Base-by-base conservation (phyloP, 169 alveolate genomes). In the Plasmodium berghei region DNA sequence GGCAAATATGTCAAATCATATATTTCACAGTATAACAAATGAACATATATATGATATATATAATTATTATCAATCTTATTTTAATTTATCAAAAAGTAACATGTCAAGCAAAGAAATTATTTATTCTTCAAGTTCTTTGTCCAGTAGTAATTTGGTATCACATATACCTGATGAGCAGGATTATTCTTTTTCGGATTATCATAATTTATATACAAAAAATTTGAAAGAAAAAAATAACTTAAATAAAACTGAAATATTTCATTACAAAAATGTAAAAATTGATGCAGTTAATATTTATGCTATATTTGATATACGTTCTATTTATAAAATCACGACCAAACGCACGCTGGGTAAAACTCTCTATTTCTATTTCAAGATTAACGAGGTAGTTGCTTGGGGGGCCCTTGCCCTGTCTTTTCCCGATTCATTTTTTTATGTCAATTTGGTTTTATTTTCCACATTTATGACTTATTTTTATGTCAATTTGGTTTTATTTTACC, bases 111-210 rank as follows among this genome's bases (percentile, higher is more conserved):
- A 70, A n/a, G 46, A 67, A 18, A 34, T 42, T 16, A 10, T 72
- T 1, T 83, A 52, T 45, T 59, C 49, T 67, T 16, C 45, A 26
- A 83, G 85, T 42, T 62, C 74, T 20, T 14, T 18, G 1, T 66
- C 88, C 9, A 46, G 45, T 56, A 34, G 48, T 26, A 70, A 58
- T 48, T 58, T 64, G 34, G 42, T 49, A 16, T 80, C 89, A 5
- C 62, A 42, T 54, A 18, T 40, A 2, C 48, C 94, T 52, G 93
- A 83, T 93, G 92, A 92, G 64, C 77, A 20, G 20, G 93, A 83
- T 70, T 88, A 88, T 70, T 93, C 86, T 24, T 89, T 90, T 61
- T 93, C 94, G 5, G 94, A 92, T 40, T 93, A 89, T 72, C 91
- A 56, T 48, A 93, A 87, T 48, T 90, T 93, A 61, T 93, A 93